Base-by-base conservation (phyloP, 768 basidiomycete species). In the Psilocybe subaeruginosa region DNA sequence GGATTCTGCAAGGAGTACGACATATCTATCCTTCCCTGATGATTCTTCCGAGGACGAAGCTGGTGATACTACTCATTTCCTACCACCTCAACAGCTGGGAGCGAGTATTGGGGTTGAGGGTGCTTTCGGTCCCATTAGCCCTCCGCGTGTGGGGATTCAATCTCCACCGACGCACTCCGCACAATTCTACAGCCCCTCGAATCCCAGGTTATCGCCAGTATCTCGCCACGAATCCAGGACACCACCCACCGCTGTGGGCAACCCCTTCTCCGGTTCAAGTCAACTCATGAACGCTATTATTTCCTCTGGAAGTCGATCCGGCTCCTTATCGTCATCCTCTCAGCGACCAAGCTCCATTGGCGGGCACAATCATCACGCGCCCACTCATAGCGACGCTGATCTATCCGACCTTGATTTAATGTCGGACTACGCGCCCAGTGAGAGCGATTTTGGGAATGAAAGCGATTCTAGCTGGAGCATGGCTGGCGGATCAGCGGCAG, bases 351-450 rank as follows among this genome's bases (percentile, higher is more conserved):
- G 27, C 49, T 46, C 51, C 49, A 33, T 17, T 47, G 57, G 7
- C 46, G 55, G 9, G n/a, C 48, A 12, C 37, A 14, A 35, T 14
- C 35, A 48, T 12, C 31, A 55, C n/a, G 33, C 30, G 6, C 55
- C 46, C 37, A 46, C 63, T 16, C 61, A 58, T 16, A 59, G 39
- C 23, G 65, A 62, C 29, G 61, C 62, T 43, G 69, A 70, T 17
- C 56, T 69, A 30, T 71, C 69, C 4, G 71, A 72, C 45, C 43
- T 72, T 9, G 71, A 72, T 58, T 64, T 72, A 16, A 59, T 70
- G 63, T 67, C 66, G 3, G 66, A 67, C 30, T 64, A 62, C 9
- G 56, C 56, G 16, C 55, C 58, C 5, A 67, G 66, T 56, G 66
- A 67, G 61, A 59, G 64, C 50, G 64, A 62, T 30, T 46, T 59